phyloP scores from a whole-genome alignment of 2,329 filamentous ascomycete species.

The Monosporascus sp. region DNA sequence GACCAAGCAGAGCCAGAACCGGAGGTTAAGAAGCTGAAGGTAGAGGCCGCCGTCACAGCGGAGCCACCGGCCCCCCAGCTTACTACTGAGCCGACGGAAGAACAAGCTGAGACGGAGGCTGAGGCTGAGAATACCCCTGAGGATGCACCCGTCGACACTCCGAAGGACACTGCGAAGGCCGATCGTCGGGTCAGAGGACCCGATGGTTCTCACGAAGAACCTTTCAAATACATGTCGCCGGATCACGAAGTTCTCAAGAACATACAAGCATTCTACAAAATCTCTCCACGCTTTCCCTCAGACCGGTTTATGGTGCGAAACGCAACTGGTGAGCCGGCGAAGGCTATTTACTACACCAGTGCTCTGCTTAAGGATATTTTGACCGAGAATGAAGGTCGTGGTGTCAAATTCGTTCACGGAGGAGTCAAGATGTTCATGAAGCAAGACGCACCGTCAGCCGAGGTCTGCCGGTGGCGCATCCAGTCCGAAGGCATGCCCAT shows the following conservation, averaged over 20 bases:
- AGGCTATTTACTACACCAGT: constrained; percentile 96
- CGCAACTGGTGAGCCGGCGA: constrained; percentile 77
- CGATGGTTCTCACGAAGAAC: constrained; percentile 67
- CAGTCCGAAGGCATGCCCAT: constrained; percentile 92
- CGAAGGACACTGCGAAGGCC: constrained; percentile 20
- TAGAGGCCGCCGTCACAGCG: constrained; percentile 8
- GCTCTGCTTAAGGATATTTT: constrained; percentile 80
- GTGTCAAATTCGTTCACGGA: constrained; percentile 92
- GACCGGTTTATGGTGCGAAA: constrained; percentile 97
- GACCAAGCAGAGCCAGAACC: constrained; percentile 32
- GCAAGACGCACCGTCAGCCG: constrained; percentile 81
- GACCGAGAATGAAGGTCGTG: constrained; percentile 78
- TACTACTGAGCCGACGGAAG: constrained; percentile 11
- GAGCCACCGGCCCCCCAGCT: constrained; percentile 6
- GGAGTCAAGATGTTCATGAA: constrained; percentile 99
- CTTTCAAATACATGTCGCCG: constrained; percentile 82
- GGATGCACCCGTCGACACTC: constrained; percentile 5
- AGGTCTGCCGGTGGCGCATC: constrained; percentile 90
- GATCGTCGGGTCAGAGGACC: constrained; percentile 37
- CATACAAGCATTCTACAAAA: constrained; percentile 79
- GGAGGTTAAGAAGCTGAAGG: constrained; percentile 38
- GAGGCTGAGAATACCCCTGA: constrained; percentile 9
- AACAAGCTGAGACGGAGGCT: constrained; percentile 12
- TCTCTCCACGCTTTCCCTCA: constrained; percentile 78
- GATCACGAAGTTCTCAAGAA: constrained; percentile 70